Base-by-base conservation (phyloP, 768 basidiomycete species). In the Tephrocybe sp. region DNA sequence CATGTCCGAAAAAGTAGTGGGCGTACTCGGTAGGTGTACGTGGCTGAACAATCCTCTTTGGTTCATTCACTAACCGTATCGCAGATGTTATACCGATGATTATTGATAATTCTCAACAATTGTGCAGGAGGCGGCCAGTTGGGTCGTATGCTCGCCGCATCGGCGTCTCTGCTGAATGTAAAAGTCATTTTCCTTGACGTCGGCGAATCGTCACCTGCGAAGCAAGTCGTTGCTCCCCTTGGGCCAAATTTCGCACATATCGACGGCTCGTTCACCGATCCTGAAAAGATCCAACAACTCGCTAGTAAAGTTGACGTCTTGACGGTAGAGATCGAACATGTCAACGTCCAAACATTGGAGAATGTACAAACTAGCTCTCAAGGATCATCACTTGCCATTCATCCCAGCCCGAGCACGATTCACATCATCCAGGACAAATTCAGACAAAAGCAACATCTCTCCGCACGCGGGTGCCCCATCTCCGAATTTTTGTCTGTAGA, bases 271-370 rank as follows among this genome's bases (percentile, higher is more conserved):
- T 98, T 97, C 69, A 70, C 86, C 21, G 86, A 94, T 61, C 78
- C 87, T 0, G 69, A 67, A 11, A 86, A 88, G 61, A 95, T 99
- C 57, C 76, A 74, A 36, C 78, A 88, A 54, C 80, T 99, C 30
- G 92, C 94, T 0, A 53, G 65, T 11, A 83, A 83, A 62, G 94
- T 88, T 24, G 88, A 97, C 59, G 72, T 98, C 27, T 72, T 98
- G 42, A 98, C 95, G 0, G 84, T 95, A 44, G 95, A 99, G 73
- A 98, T 97, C 27, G 95, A 99, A 68, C 97, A 99, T 60, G 92
- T 99, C 53, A 82, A 95, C 54, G 90, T 78, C 10, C 71, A 71
- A 18, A 81, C 89, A 0, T 73, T 99, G 9, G 79, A 85, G 42
- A 77, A 83, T 43, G 71, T 89, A 2, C 72, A 80, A 55, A 65